These are phyloP conservation scores for Persicaria tinctoria DNA, from an alignment of 148 eudicot genomes.

Conservation along the genomic window DNA sequence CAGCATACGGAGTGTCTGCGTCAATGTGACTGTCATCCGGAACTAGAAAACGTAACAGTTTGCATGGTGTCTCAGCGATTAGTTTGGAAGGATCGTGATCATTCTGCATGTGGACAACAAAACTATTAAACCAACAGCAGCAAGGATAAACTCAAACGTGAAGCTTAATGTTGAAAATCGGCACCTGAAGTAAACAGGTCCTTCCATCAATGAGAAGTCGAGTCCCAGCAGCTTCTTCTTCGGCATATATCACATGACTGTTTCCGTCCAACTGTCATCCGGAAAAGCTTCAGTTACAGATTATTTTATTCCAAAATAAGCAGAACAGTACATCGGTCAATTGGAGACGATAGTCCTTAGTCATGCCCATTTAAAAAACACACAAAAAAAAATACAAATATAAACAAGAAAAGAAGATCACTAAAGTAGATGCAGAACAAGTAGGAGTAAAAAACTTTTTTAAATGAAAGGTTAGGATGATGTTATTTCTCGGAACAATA, in stretches of 20 bases:
- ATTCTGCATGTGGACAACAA: slow-evolving; percentile 36
- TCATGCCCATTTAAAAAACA: not conserved
- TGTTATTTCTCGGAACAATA: not conserved
- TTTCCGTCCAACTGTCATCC: slow-evolving; percentile 78
- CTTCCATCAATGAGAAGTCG: slow-evolving; percentile 99
- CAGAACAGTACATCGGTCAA: not conserved
- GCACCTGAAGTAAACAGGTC: slow-evolving; percentile 98
- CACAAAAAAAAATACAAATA: not conserved
- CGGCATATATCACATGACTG: slow-evolving; percentile 94
- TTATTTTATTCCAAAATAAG: not conserved
- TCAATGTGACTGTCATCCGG: slow-evolving; percentile 83
- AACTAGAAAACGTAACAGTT: slow-evolving; percentile 73
- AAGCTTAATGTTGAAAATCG: not conserved
- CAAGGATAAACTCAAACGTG: slow-evolving; percentile 7
- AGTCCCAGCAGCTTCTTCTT: slow-evolving; percentile 99
- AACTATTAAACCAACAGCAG: not conserved
- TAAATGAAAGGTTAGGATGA: not conserved
- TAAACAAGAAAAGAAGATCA: not conserved
- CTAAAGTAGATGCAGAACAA: not conserved
- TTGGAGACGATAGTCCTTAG: not conserved
- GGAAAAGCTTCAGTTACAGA: not conserved
- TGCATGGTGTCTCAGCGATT: slow-evolving; percentile 97
- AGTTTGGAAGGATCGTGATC: slow-evolving; percentile 99
- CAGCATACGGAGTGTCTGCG: slow-evolving; percentile 93
- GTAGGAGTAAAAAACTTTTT: not conserved